Evolutionary conservation across 352 stramenopile genomes (phyloP), one percentile per base, ranked within the genome.

Genomic region (Pythium biforme): DNA sequence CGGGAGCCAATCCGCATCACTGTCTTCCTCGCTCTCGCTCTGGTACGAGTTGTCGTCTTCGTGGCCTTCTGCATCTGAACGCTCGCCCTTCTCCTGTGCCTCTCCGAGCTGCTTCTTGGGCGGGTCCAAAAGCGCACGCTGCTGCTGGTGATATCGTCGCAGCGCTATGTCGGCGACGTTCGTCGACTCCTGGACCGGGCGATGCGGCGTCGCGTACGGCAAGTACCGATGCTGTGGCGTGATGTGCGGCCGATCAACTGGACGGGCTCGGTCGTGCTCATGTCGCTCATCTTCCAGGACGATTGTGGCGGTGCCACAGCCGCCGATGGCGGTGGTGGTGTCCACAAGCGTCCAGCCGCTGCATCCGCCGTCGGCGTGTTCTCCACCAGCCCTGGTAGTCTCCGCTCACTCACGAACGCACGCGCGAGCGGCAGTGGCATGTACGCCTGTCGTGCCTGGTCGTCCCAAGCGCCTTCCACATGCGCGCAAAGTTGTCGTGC

Each of bases 351-450:
- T 43, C 37, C 14, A 2, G 37, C 37, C 9, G 37, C 14, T 14
- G 37, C 31, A 8, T n/a, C 31, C 31, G 31, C 31, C 31, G 31
- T 10, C 5, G 31, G 31, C 10, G 31, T 19, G 29, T 50, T 37
- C 17, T 56, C 58, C 3, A 52, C 2, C 3, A 64, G 58, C 12
- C 58, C 58, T 11, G 48, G 58, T 12, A 64, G 40, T n/a, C 41
- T 53, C 9, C 37, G 34, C 20, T 57, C 48, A 20, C 48, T 64
- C 27, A 64, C 48, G 29, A 64, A 58, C n/a, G 34, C 47, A 2
- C 58, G 48, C 20, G 58, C 47, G n/a, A 57, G n/a, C 19, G 58
- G 58, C 0, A 58, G 50, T 10, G 49, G 37, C 37, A 17, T 25
- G 19, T 57, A 29, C 2, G 15, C 34, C 6, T 26, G 14, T 10